These are phyloP conservation scores for Halocafeteria seosinensis DNA, from an alignment of 108 stramenopile genomes.

Conservation along the genomic window DNA sequence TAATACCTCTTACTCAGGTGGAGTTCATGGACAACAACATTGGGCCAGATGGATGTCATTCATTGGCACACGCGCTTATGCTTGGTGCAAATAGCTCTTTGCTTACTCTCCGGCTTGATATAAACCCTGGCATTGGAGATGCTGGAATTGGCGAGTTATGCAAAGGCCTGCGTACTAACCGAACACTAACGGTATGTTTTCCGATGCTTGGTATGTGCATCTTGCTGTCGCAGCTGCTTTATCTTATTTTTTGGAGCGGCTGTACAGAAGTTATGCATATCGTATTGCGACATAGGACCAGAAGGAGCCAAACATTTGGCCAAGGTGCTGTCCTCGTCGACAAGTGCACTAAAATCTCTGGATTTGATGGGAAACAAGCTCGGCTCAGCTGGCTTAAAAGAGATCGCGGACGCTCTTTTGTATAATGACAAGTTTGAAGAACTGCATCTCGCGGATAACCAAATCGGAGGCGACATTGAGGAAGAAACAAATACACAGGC, in stretches of 20 bases:
- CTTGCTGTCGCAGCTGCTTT: background rate
- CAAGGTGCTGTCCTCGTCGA: background rate
- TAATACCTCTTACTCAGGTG: conserved; percentile 4
- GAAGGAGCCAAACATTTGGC: background rate
- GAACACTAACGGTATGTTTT: background rate
- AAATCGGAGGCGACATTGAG: background rate
- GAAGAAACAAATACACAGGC: background rate
- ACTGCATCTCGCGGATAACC: conserved; percentile 8
- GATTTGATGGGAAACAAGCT: conserved; percentile 5
- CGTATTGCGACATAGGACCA: background rate
- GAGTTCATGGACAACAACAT: conserved; percentile 15
- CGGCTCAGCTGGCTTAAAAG: background rate
- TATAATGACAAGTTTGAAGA: background rate
- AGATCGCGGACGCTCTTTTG: background rate
- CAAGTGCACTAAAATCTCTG: background rate
- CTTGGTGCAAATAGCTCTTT: conserved; percentile 5
- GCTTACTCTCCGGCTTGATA: conserved; percentile 6
- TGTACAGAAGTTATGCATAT: background rate
- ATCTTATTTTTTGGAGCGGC: background rate
- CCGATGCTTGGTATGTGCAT: background rate
- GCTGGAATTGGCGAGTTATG: conserved; percentile 3
- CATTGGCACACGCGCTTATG: conserved; percentile 6
- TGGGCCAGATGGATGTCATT: conserved; percentile 1
- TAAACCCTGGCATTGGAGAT: background rate
- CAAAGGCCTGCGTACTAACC: conserved; percentile 12